A percentile compares a stretch with the other conserved stretches of the same genome.
phyloP scores from a whole-genome alignment of 352 stramenopile species.

The Phytophthora uliginosa region DNA sequence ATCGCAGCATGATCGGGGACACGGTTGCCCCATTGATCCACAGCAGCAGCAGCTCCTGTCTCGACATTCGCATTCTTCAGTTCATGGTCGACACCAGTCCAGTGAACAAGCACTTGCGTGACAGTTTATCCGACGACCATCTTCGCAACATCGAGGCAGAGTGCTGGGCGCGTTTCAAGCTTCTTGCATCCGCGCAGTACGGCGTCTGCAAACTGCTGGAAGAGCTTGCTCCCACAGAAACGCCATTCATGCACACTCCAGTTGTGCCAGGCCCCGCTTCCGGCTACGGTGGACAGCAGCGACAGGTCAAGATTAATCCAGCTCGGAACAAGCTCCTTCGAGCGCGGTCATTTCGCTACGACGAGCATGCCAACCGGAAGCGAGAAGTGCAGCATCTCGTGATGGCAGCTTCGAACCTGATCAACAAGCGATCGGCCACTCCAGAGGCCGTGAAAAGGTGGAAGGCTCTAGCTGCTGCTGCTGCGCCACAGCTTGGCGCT shows the following conservation, averaged over 20 bases:
- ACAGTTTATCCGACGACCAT: constrained; percentile 49
- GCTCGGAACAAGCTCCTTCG: constrained; percentile 22
- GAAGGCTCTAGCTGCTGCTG: constrained; percentile 23
- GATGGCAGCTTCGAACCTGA: not conserved
- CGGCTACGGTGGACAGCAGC: constrained; percentile 4
- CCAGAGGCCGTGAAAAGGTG: constrained; percentile 17
- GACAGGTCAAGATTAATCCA: constrained; percentile 24
- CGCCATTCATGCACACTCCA: not conserved
- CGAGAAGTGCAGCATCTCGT: not conserved
- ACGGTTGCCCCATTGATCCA: constrained; percentile 6
- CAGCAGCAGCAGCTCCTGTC: not conserved
- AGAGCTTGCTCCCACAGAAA: constrained; percentile 31
- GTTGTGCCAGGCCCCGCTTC: not conserved
- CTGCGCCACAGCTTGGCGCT: constrained; percentile 18
- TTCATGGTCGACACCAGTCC: constrained; percentile 71
- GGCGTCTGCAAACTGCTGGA: constrained; percentile 45
- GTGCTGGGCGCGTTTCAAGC: constrained; percentile 62
- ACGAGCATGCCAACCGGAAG: constrained; percentile 15
- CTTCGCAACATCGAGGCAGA: constrained; percentile 57
- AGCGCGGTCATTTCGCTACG: constrained; percentile 17
- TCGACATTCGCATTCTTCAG: constrained; percentile 38
- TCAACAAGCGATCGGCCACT: not conserved
- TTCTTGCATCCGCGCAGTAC: constrained; percentile 46
- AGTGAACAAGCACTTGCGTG: constrained; percentile 59
- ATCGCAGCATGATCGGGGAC: constrained; percentile 29